Percentiles rank a stretch among this genome's conserved stretches.
These are phyloP conservation scores for Triticum aestivum DNA, from an alignment of 176 grass and related monocot species.

Conservation along the genomic window DNA sequence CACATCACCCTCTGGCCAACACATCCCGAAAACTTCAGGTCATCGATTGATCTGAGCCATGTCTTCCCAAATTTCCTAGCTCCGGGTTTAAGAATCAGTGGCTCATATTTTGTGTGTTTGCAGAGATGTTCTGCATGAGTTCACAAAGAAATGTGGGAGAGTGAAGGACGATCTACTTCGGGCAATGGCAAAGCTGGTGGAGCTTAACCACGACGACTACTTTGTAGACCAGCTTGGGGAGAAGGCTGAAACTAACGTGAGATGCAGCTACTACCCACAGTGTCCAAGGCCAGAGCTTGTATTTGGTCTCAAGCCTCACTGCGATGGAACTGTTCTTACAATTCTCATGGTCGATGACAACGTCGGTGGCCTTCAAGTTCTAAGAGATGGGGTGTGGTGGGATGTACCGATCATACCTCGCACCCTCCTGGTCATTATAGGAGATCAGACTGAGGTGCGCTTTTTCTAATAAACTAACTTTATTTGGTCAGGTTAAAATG, in stretches of 20 bases:
- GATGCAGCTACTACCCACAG: constrained; percentile 45
- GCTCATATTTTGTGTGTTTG: neutral
- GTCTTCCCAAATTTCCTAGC: no score
- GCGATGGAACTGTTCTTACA: constrained; percentile 24
- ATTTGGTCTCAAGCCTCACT: constrained; percentile 53
- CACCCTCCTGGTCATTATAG: constrained; percentile 43
- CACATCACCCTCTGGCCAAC: no score
- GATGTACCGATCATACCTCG: constrained; percentile 11
- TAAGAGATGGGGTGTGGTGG: constrained; percentile 36
- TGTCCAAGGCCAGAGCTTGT: constrained; percentile 45
- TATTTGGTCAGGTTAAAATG: no score
- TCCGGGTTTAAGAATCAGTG: no score
- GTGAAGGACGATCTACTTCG: neutral
- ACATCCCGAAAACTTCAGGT: no score
- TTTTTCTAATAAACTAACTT: no score
- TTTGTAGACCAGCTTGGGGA: neutral
- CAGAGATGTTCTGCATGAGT: constrained; percentile 42
- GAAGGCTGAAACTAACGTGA: neutral
- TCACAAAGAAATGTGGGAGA: neutral
- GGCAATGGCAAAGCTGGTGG: constrained; percentile 23
- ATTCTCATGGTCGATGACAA: constrained; percentile 39
- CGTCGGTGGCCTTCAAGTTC: constrained; percentile 40
- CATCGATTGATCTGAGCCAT: no score
- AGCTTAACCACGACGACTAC: constrained; percentile 16
- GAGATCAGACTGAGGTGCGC: constrained; percentile 44